Base-by-base conservation (phyloP, 1,284 basidiomycete genomes). In the Anthracocystis panici-leucophaei region DNA sequence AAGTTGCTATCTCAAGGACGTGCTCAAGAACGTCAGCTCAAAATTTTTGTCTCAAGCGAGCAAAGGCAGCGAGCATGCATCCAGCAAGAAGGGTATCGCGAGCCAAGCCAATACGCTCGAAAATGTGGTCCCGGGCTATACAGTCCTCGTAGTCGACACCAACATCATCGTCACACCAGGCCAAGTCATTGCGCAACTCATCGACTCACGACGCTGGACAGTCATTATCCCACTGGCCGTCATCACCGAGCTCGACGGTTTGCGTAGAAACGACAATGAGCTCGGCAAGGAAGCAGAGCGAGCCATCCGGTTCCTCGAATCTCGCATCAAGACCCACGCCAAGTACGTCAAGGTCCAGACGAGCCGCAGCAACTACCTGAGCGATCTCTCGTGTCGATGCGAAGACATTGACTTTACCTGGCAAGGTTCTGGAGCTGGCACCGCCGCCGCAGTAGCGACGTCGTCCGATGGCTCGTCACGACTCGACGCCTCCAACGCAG, bases 201-300 rank as follows among this genome's bases (percentile, higher is more conserved):
- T 98, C 65, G 92, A 96, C 84, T 91, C 90, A 70, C 87, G 90
- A 31, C 88, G 88, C 45, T 99, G 94, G 94, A 97, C 92, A 0
- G 88, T 97, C 55, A 88, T 99, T 60, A 88, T 99, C 0, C 96
- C 96, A 4, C 52, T 78, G 6, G 76, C 67, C 75, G 96, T 97
- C 60, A 89, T 98, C 79, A 97, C 95, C 88, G 96, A 99, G 82
- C 90, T 99, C 11, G 96, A 99, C 79, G 94, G 95, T 14, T 89
- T 98, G 35, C 89, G 90, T 0, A 88, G 88, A 64, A 93, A 93
- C 81, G 75, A 87, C 0, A 89, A 90, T 18, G 89, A 95, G 14
- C 92, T 91, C 49, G 89, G 72, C 16, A 33, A 75, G 16, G 83
- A 87, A 0, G 95, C 96, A 0, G 87, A 88, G 31, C 87, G 88